Evolutionary conservation across 208 protist species (phyloP).

Genomic region (Naegleria lovaniensis): DNA sequence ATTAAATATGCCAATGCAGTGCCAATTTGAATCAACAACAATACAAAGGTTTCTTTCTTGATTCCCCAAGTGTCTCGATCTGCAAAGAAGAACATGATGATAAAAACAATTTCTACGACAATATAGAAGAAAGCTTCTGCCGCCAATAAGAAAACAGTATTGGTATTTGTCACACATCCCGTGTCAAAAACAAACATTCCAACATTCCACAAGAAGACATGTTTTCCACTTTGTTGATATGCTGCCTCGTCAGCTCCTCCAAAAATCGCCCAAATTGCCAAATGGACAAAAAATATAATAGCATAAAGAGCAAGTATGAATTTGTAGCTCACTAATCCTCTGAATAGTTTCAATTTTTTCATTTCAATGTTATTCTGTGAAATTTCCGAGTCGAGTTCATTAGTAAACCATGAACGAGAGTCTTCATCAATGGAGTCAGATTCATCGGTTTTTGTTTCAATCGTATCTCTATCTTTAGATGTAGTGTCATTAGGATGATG

Average conservation of each 20-base stretch:
- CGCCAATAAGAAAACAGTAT: background rate
- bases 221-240: background rate
- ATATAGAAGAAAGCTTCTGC: background rate
- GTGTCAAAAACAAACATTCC: background rate
- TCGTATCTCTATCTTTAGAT: too few relatives aligned
- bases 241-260: background rate
- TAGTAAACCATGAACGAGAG: too few relatives aligned
- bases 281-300: background rate
- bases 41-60: background rate
- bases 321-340: background rate
- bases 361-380: background rate
- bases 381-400: too few relatives aligned
- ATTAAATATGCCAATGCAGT: background rate
- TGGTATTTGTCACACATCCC: background rate
- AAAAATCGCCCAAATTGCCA: background rate
- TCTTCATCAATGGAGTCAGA: too few relatives aligned
- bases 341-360: background rate
- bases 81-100: background rate
- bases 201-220: background rate
- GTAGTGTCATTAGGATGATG: too few relatives aligned
- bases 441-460: too few relatives aligned
- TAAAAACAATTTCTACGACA: background rate
- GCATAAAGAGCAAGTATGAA: background rate
- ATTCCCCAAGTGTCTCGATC: background rate
- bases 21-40: background rate